Conservation (phyloP, 495 filamentous ascomycete species). For the Aspergillus taichungensis region DNA sequence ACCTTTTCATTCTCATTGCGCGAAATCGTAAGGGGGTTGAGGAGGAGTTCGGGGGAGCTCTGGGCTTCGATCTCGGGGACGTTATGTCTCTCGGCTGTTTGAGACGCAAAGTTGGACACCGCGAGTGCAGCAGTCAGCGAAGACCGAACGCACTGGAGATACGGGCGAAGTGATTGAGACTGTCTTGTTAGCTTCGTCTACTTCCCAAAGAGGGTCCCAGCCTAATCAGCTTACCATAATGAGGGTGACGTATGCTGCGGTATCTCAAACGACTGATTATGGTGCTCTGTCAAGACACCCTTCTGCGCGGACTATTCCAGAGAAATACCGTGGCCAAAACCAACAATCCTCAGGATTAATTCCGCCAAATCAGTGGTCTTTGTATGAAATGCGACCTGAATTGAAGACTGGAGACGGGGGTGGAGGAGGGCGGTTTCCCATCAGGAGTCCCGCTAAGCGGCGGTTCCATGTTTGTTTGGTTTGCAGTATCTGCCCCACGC, state of each 20-base stretch:
- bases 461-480: constrained; percentile 28
- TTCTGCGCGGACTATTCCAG: too few relatives aligned
- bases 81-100: constrained; percentile 92
- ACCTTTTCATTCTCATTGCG: constrained; percentile 94
- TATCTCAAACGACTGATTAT: too few relatives aligned
- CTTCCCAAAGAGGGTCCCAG: neutral
- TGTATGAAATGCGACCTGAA: too few relatives aligned
- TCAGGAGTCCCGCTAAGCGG: constrained; percentile 18
- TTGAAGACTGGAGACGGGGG: too few relatives aligned
- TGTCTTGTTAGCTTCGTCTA: constrained; percentile 18
- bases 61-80: constrained; percentile 94
- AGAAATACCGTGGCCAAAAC: too few relatives aligned
- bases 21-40: constrained; percentile 80
- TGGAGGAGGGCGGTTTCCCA: neutral
- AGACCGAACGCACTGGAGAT: constrained; percentile 91
- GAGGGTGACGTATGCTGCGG: neutral
- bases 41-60: constrained; percentile 86
- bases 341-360: too few relatives aligned
- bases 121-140: constrained; percentile 90
- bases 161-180: constrained; percentile 97
- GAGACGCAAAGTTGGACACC: constrained; percentile 94
- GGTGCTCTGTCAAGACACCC: too few relatives aligned
- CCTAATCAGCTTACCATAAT: too few relatives aligned
- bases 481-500: constrained; percentile 30
- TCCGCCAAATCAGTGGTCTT: too few relatives aligned